These are phyloP conservation scores for Neonectria hederae DNA, from an alignment of 2,329 filamentous ascomycete genomes.

Conservation along the genomic window DNA sequence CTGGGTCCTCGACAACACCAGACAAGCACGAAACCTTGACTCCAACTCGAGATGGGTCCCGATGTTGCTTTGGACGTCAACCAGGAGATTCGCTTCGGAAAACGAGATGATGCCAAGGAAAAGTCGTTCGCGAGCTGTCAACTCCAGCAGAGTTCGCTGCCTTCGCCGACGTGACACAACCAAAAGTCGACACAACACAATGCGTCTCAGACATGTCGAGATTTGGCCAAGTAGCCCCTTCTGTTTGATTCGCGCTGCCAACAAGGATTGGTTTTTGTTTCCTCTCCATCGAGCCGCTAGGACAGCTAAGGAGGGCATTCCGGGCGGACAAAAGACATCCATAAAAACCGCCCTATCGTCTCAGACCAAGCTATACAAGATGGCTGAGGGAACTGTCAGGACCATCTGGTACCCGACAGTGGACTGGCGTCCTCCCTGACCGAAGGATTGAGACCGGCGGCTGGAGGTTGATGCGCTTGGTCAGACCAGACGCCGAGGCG, in stretches of 20 bases:
- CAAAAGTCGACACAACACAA: slow-evolving; percentile 31
- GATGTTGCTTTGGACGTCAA: slow-evolving; percentile 45
- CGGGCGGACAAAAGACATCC: slow-evolving; percentile 93
- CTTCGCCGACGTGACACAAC: slow-evolving; percentile 31
- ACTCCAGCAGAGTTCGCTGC: slow-evolving; percentile 23
- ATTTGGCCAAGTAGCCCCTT: slow-evolving; percentile 61
- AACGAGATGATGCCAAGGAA: slow-evolving; percentile 22
- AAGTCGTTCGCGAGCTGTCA: slow-evolving; percentile 27
- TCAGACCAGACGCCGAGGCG: slow-evolving; percentile 57
- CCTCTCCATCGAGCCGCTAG: slow-evolving; percentile 66
- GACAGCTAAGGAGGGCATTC: slow-evolving; percentile 68
- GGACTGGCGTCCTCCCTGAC: slow-evolving; percentile 60
- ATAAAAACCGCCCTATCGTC: slow-evolving; percentile 85
- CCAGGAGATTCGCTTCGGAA: slow-evolving; percentile 6
- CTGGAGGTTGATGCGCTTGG: slow-evolving; percentile 67
- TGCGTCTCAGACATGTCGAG: slow-evolving; percentile 21
- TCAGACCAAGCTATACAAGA: slow-evolving; percentile 54
- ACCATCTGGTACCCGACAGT: slow-evolving; percentile 43
- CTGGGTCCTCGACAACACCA: slow-evolving; percentile 47
- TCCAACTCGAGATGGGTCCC: slow-evolving; percentile 92
- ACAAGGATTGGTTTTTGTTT: slow-evolving; percentile 96
- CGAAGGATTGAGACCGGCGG: slow-evolving; percentile 55
- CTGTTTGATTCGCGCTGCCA: slow-evolving; percentile 84
- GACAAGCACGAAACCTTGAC: slow-evolving; percentile 96
- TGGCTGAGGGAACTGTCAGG: slow-evolving; percentile 57